Conservation (phyloP, 495 filamentous ascomycete species). For the Darksidea phi region DNA sequence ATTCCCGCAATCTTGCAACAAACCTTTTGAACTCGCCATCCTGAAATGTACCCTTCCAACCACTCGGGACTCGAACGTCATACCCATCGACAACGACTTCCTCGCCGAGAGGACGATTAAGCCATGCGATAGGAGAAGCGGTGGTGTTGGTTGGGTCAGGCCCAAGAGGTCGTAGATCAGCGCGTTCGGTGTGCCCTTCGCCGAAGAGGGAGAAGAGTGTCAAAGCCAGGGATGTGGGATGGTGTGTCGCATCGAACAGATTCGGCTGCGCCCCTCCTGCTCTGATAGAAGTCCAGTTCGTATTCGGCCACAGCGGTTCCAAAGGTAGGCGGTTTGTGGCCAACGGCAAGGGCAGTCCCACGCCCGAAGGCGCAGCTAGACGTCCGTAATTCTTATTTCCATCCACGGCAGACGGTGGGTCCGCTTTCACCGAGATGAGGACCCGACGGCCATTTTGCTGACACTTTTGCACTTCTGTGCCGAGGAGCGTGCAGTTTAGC, state of each 20-base stretch:
- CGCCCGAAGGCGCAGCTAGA: constrained; percentile 2
- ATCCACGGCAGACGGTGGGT: not conserved
- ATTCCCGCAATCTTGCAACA: constrained; percentile 13
- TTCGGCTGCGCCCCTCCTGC: constrained; percentile 42
- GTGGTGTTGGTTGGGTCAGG: constrained; percentile 5
- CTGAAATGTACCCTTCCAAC: constrained; percentile 20
- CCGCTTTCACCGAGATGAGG: constrained; percentile 64
- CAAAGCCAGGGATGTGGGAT: constrained; percentile 55
- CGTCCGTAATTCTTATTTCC: constrained; percentile 11
- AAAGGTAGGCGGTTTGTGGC: not conserved
- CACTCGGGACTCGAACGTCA: constrained; percentile 55
- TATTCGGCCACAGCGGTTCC: not conserved
- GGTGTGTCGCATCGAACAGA: constrained; percentile 52
- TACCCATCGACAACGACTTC: constrained; percentile 67
- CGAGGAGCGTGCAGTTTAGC: constrained; percentile 49
- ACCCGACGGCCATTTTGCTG: constrained; percentile 65
- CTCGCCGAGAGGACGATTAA: constrained; percentile 16
- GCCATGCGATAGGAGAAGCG: not conserved
- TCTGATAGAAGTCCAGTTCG: not conserved
- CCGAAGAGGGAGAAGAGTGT: constrained; percentile 70
- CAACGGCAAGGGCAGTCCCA: not conserved
- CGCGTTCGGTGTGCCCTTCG: constrained; percentile 44
- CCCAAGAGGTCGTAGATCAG: constrained; percentile 57
- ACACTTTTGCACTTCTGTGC: constrained; percentile 63
- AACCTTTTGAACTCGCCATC: constrained; percentile 13